phyloP scores from a whole-genome alignment of 2,329 filamentous ascomycete genomes.

The Pseudopithomyces maydicus region DNA sequence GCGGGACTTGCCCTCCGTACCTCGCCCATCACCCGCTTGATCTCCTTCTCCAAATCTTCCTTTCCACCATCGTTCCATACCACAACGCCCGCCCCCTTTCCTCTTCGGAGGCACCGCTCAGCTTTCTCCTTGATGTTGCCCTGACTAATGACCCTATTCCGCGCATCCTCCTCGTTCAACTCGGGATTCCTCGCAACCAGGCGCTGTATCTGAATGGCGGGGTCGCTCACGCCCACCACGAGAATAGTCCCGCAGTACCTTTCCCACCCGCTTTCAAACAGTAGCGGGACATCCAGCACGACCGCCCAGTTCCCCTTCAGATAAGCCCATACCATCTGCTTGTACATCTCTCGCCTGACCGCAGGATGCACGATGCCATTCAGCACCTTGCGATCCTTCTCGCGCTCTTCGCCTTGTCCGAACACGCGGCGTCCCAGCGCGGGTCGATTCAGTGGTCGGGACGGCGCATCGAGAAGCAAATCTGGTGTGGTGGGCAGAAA shows the following conservation, averaged over 20 bases:
- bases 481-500: constrained; percentile 86
- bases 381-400: constrained; percentile 74
- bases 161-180: constrained; percentile 81
- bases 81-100: constrained; percentile 70
- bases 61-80: constrained; percentile 87
- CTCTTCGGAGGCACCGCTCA: constrained; percentile 70
- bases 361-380: constrained; percentile 94
- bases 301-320: constrained; percentile 82
- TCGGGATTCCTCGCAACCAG: constrained; percentile 77
- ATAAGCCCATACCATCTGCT: constrained; percentile 73
- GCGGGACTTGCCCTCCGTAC: constrained; percentile 68
- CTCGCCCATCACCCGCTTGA: constrained; percentile 68
- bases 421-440: constrained; percentile 87
- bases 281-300: constrained; percentile 86
- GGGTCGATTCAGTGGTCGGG: constrained; percentile 78
- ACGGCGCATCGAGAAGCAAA: constrained; percentile 63
- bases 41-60: constrained; percentile 69
- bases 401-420: constrained; percentile 72
- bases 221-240: constrained; percentile 83
- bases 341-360: constrained; percentile 82
- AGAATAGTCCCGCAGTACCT: constrained; percentile 81
- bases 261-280: constrained; percentile 90
- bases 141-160: constrained; percentile 85
- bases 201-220: constrained; percentile 79
- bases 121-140: constrained; percentile 86